Base-by-base conservation (phyloP, 192 early-diverging fungal species). In the Coemansia sp. region DNA sequence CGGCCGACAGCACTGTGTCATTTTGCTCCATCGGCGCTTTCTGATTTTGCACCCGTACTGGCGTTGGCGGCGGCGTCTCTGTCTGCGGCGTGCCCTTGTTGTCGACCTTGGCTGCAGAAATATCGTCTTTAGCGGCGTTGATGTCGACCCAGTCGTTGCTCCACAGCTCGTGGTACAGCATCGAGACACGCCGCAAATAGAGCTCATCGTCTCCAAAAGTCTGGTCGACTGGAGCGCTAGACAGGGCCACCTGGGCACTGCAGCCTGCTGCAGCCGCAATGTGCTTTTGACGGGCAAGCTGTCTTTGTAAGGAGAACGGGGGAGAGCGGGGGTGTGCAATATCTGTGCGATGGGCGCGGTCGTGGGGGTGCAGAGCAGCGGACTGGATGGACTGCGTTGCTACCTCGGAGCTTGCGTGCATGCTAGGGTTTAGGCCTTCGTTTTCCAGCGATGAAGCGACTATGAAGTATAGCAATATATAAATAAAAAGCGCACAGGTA, bases 161-260 rank as follows among this genome's bases (percentile, higher is more conserved):
- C 78, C 78, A 81, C 53, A 81, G 62, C 66, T 81, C 78, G 14
- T 81, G 78, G 54, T 81, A 81, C 32, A 81, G 69, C 4, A 75
- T 66, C 6, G 78, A 81, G 13, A 72, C 78, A 23, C 73, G 78
- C n/a, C 78, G 69, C 66, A 81, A 40, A 33, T 81, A 81, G 53
- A 71, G 45, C 66, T 75, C 73, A 34, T 81, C 78, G 9, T 81
- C 73, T 33, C 53, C 22, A 15, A 41, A n/a, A 41, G 20, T 29
- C 42, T 15, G 50, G 23, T 15, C 29, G 14, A 9, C 23, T 20
- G 20, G 22, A 34, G 53, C 17, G 22, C 42, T 55, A 35, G 52
- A 23, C 15, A 54, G 52, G 7, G 13, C 41, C 7, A 20, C 20
- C 52, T 50, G 29, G 53, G 32, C 9, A 22, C 52, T n/a, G 22